A percentile compares a stretch with the other conserved stretches of the same genome.
Evolutionary conservation across 805 yeast species (phyloP).

Genomic region (Nadsonia fulvescens): DNA sequence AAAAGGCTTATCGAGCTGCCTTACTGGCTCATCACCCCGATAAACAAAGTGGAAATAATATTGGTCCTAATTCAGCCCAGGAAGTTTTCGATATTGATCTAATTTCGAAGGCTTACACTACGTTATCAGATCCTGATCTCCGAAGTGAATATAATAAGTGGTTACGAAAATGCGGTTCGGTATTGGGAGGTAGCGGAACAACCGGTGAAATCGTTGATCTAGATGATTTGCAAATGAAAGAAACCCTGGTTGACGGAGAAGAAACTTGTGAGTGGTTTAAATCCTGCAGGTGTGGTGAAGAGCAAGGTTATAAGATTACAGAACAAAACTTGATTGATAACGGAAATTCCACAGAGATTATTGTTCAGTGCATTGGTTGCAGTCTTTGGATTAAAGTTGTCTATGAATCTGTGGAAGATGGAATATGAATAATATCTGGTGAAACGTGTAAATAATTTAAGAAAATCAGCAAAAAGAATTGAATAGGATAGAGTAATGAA

Average conservation of each 20-base stretch:
- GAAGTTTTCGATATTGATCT: slow-evolving; percentile 20
- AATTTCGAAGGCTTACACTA: slow-evolving; percentile 48
- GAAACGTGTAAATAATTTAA: not conserved
- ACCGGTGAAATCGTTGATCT: slow-evolving; percentile 53
- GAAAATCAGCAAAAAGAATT: too few species aligned
- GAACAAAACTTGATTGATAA: slow-evolving; percentile 43
- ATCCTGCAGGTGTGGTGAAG: slow-evolving; percentile 24
- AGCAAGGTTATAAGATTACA: slow-evolving; percentile 34
- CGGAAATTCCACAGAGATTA: slow-evolving; percentile 40
- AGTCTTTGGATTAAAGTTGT: slow-evolving; percentile 70
- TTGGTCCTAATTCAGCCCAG: slow-evolving; percentile 1
- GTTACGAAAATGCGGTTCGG: too few species aligned
- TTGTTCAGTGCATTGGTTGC: slow-evolving; percentile 69
- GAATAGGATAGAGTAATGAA: too few species aligned
- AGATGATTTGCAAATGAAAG: slow-evolving; percentile 36
- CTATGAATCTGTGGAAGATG: slow-evolving; percentile 23
- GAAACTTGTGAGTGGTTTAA: slow-evolving; percentile 13
- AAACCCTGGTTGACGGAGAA: slow-evolving; percentile 13
- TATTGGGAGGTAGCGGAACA: too few species aligned
- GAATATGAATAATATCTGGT: not conserved
- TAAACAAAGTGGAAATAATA: slow-evolving; percentile 20
- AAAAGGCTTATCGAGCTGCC: slow-evolving; percentile 44
- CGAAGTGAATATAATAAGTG: slow-evolving; percentile 34
- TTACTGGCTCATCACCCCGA: slow-evolving; percentile 67
- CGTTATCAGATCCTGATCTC: slow-evolving; percentile 24